Evolutionary conservation across 331 rosid species (phyloP).

Genomic region (Arachis monticola): DNA sequence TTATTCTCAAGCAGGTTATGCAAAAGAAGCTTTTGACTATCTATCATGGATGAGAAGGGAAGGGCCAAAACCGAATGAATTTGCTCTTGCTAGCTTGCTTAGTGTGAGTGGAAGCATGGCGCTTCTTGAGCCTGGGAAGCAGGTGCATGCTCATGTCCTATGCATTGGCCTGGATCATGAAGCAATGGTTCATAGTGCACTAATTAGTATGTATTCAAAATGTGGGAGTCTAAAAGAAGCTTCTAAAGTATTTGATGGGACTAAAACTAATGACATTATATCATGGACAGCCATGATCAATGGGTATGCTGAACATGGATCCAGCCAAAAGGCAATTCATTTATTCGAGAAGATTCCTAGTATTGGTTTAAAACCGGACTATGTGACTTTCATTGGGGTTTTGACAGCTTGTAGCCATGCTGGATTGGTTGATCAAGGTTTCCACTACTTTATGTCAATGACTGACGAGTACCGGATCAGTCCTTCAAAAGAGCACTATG

Average conservation of each 20-base stretch:
- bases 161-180: slow-evolving; percentile 58
- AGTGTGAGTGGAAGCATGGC: slow-evolving; percentile 86
- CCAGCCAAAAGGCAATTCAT: slow-evolving; percentile 65
- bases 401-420: slow-evolving; percentile 51
- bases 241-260: slow-evolving; percentile 50
- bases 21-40: slow-evolving; percentile 63
- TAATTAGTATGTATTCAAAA: slow-evolving; percentile 71
- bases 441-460: slow-evolving; percentile 60
- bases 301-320: slow-evolving; percentile 83
- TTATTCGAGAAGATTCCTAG: slow-evolving; percentile 41
- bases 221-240: slow-evolving; percentile 78
- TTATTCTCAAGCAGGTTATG: slow-evolving; percentile 74
- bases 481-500: slow-evolving; percentile 80
- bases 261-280: slow-evolving; percentile 47
- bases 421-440: slow-evolving; percentile 77
- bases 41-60: slow-evolving; percentile 69
- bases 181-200: slow-evolving; percentile 65
- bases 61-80: slow-evolving; percentile 68
- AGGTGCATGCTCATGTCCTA: slow-evolving; percentile 69
- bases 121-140: slow-evolving; percentile 76
- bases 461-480: slow-evolving; percentile 46
- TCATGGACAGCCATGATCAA: slow-evolving; percentile 82
- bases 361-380: slow-evolving; percentile 45
- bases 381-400: slow-evolving; percentile 44
- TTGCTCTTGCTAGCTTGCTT: slow-evolving; percentile 64